These are phyloP conservation scores for Potentilla sterilis DNA, from an alignment of 306 rosid genomes.

Conservation along the genomic window DNA sequence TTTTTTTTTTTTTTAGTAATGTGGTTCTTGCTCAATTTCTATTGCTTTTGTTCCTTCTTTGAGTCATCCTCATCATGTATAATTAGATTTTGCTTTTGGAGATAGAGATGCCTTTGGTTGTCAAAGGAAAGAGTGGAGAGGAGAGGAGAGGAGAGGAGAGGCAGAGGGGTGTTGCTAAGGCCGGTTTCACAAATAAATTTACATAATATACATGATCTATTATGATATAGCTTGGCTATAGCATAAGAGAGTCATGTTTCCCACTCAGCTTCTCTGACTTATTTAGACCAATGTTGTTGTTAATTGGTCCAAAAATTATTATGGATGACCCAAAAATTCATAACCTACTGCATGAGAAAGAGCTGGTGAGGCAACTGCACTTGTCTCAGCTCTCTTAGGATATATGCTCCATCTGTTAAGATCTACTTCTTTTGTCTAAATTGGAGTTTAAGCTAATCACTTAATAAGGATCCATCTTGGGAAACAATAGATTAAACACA, in stretches of 20 bases:
- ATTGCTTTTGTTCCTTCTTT: neutral
- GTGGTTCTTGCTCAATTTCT: neutral
- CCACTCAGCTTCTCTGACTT: no score
- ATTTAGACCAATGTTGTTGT: no score
- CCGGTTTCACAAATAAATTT: neutral
- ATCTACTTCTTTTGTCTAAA: neutral
- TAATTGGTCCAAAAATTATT: neutral
- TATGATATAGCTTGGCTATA: no score
- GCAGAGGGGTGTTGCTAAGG: neutral
- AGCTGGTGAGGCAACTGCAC: conserved; percentile 4
- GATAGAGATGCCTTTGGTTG: neutral
- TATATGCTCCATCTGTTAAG: neutral
- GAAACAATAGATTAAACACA: neutral
- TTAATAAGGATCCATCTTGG: neutral
- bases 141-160: no score
- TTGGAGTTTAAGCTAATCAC: neutral
- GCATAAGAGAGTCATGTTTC: no score
- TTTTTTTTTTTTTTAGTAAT: neutral
- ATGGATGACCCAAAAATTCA: neutral
- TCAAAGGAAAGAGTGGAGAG: neutral
- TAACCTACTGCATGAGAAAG: neutral
- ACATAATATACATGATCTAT: no score
- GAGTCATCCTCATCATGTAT: neutral
- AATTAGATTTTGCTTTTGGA: neutral
- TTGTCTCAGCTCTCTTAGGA: neutral